Evolutionary conservation across 2,329 filamentous ascomycete species (phyloP), one percentile per base, ranked within the genome.

Genomic region (Emericellopsis cladophorae): DNA sequence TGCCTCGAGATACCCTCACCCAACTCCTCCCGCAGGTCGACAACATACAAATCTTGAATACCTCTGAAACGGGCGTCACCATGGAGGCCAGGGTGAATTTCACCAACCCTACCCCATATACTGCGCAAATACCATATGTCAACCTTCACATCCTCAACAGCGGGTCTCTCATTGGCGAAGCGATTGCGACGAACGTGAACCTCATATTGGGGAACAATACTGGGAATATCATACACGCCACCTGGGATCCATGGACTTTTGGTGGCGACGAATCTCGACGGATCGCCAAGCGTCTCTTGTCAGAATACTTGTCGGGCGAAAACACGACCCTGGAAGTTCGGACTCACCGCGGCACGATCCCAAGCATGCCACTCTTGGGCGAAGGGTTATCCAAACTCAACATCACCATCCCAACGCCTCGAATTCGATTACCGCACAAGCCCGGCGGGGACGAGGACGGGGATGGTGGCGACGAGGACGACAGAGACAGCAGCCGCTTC

Each of bases 101-200:
- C 45, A 93, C 85, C 4, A 98, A 98, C 53, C 89, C 90, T 2
- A 94, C 89, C 0, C 73, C 80, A 4, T 95, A 96, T 57, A 80
- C 84, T 5, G 89, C 87, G 4, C 68, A 67, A 2, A 68, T 96
- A n/a, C 90, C 90, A 2, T 90, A 79, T 46, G 62, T 86, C 47
- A 88, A 83, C 54, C 72, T 94, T 35, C 76, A 88, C 46, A 63
- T 96, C 34, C 57, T 84, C 24, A 79, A 77, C 51, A 89, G 93
- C 51, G 77, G 72, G 10, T 81, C 81, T 0, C 57, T 83, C 7
- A 66, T 98, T 29, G 92, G 84, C 26, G 82, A 90, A 55, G 80
- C 84, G 11, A 81, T 73, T 1, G 75, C 79, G 3, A 66, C 69
- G 42, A 66, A 89, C 51, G 53, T 89, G 16, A 60, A 68, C 7